These are phyloP conservation scores for Aristolochia fimbriata DNA, from an alignment of 164 flowering plant genomes.

Conservation along the genomic window DNA sequence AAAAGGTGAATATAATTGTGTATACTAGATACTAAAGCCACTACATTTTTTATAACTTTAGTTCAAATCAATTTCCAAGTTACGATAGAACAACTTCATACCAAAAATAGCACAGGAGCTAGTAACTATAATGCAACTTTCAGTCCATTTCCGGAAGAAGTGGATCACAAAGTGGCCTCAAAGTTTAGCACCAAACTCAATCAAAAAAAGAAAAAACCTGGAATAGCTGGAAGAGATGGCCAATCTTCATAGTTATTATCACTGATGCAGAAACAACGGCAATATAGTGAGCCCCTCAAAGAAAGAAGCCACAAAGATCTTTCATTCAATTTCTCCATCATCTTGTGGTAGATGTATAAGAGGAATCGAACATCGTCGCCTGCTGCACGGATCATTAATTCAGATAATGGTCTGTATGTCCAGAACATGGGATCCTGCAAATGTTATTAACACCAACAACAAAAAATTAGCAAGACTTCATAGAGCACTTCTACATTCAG, in stretches of 20 bases:
- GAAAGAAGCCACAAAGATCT: slow-evolving; percentile 72
- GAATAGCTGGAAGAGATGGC: slow-evolving; percentile 68
- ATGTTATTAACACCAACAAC: slow-evolving; percentile 3
- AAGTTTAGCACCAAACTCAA: neutral
- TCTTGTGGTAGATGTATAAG: slow-evolving; percentile 64
- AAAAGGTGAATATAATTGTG: too few species aligned
- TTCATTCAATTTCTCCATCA: slow-evolving; percentile 66
- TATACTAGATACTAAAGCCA: too few species aligned
- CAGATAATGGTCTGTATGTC: slow-evolving; percentile 81
- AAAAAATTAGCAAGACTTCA: too few species aligned
- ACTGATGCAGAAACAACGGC: slow-evolving; percentile 81
- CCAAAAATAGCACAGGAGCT: too few species aligned
- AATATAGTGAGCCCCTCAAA: slow-evolving; percentile 74
- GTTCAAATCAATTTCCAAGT: too few species aligned
- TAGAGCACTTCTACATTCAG: too few species aligned
- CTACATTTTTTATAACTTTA: too few species aligned
- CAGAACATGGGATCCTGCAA: slow-evolving; percentile 83
- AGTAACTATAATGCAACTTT: too few species aligned
- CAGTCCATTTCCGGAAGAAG: too few species aligned
- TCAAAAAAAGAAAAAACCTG: slow-evolving; percentile 38
- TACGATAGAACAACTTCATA: too few species aligned
- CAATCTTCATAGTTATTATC: slow-evolving; percentile 68
- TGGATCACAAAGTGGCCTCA: too few species aligned
- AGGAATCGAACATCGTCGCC: slow-evolving; percentile 98
- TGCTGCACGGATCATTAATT: slow-evolving; percentile 86